Evolutionary conservation across 164 flowering plant genomes (phyloP), one percentile per base, ranked within the genome.

Genomic region (Nelumbo lutea): DNA sequence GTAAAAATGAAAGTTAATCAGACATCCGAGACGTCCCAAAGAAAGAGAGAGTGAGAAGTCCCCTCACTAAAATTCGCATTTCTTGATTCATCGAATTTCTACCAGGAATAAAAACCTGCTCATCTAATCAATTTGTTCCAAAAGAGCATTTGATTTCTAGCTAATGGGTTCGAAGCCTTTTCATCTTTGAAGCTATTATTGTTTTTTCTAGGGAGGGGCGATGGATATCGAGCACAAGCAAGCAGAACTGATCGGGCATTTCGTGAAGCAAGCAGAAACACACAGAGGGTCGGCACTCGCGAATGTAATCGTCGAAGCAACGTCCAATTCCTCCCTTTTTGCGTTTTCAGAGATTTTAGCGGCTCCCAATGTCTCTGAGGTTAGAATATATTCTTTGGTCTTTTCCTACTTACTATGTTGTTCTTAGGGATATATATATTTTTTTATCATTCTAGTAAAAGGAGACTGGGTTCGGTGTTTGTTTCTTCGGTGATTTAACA

Each of bases 281-380:
- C 75, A 70, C 47, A 78, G 79, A 48, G 97, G 87, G 47, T 73
- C 86, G 0, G 78, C 89, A 4, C 93, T 91, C 59, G 70, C 72
- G 1, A 63, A 78, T 43, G 60, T 94, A 15, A 76, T 90, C 70
- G 76, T 79, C 61, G 95, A 87, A 46, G 97, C 96, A 13, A 91
- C 96, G 56, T 91, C 92, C 5, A 84, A 91, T 74, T 82, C 96
- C 1, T 90, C 88, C 9, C 89, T 94, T 66, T 94, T 90, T 72
- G 97, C 96, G 8, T 91, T 90, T 79, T 90, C 96, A 52, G 98
- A 94, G 87, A 94, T 94, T 80, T 85, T 94, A 55, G 74, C 91
- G 45, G 86, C 85, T 46, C 93, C 96, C 59, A 79, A 59, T 59
- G 73, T 93, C 51, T 56, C 74, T 8, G 76, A 93, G 96, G 98